Evolutionary conservation across 495 filamentous ascomycete species (phyloP), one percentile per base, ranked within the genome.

Genomic region (Penicillium coprophilum): DNA sequence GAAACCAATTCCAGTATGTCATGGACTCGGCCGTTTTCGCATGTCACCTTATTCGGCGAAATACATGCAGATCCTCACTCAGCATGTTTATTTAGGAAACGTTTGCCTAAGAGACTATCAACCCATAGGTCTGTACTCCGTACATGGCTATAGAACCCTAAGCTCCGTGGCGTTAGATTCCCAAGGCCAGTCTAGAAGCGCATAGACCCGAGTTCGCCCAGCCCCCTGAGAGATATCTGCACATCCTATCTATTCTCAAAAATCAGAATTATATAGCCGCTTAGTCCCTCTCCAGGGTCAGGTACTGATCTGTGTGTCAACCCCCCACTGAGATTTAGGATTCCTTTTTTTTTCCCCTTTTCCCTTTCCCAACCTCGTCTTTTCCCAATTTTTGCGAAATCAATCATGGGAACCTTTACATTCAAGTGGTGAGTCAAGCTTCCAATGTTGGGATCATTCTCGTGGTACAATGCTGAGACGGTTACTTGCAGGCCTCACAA

Each of bases 401-500:
- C n/a, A 38, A 58, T 49, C 24, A 78, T 78, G 76, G 74, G 70
- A 19, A 72, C 56, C 40, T 78, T 66, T 63, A 72, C 65, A 11
- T 78, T 78, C 50, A 67, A 70, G 66, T 78, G 76, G 76, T 78
- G 55, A 71, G 74, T 71, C 48, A 17, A 13, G 39, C 19, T 24
- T 19, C 31, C 46, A 30, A 53, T 50, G 31, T 23, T 60, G 48
- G 50, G 46, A 8, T 53, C 59, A 32, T 43, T 38, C 38, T 40
- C 53, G 60, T 65, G 56, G 50, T 53, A 60, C 56, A 62, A 62
- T 63, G 66, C 72, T 75, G 64, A 73, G 58, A 51, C 62, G 59
- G 62, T 60, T 66, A 49, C 61, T 63, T 47, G 60, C 63, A 92
- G 90, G 90, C 82, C 85, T 59, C 84, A 91, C 66, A 66, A 79